Percentiles rank a stretch among this genome's conserved stretches.
These are phyloP conservation scores for Melaleuca alternifolia DNA, from an alignment of 345 rosid species.

Conservation along the genomic window DNA sequence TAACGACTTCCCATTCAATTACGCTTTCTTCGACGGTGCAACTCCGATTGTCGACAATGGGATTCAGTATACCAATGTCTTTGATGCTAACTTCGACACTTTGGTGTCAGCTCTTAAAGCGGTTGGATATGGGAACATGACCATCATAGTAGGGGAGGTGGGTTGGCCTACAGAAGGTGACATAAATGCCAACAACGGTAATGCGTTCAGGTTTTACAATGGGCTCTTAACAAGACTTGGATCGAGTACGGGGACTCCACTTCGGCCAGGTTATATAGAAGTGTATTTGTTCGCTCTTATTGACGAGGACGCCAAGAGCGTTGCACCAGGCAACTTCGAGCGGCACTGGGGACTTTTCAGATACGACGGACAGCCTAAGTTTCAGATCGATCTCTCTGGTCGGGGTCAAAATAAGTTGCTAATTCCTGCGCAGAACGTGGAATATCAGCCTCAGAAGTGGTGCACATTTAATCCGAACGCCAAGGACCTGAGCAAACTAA, in stretches of 20 bases:
- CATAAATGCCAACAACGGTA: constrained; percentile 11
- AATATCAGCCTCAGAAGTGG: constrained; percentile 10
- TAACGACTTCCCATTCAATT: constrained; percentile 27
- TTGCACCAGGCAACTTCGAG: constrained; percentile 8
- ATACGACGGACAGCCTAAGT: constrained; percentile 15
- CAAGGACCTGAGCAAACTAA: constrained; percentile 3
- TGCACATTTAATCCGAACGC: constrained; percentile 1
- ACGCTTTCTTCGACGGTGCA: constrained; percentile 35
- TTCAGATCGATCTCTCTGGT: constrained; percentile 3
- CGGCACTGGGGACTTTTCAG: constrained; percentile 13
- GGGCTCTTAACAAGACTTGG: constrained; percentile 7
- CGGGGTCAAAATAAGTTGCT: constrained; percentile 1
- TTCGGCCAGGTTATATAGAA: constrained; percentile 5
- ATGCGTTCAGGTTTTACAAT: constrained; percentile 20
- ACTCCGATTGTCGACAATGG: constrained; percentile 14
- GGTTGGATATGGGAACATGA: constrained; percentile 15
- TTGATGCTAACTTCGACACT: constrained; percentile 33
- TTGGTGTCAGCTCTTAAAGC: constrained; percentile 13
- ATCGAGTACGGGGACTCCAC: constrained; percentile 6
- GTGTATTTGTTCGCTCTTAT: constrained; percentile 6
- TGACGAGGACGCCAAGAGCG: constrained; percentile 10
- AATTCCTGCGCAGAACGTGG: constrained; percentile 2
- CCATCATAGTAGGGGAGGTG: constrained; percentile 21
- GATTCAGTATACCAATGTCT: constrained; percentile 15
- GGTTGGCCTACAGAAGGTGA: constrained; percentile 38